Percentiles rank a stretch among this genome's conserved stretches.
phyloP scores from a whole-genome alignment of 495 filamentous ascomycete genomes.

The Talaromyces nanjingensis region DNA sequence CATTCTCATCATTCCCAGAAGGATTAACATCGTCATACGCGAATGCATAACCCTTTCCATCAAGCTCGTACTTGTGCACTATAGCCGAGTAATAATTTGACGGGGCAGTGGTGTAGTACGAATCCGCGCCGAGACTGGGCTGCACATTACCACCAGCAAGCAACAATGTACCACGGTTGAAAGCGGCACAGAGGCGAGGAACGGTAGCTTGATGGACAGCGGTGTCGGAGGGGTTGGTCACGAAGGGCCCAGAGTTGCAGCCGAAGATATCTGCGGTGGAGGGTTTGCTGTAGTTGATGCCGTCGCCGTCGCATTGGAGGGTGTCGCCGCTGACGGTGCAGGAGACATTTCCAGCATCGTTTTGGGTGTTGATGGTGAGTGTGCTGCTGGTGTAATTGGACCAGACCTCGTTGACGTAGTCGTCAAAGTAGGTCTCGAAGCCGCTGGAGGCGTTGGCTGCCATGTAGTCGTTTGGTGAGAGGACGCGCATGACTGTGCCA shows the following conservation, averaged over 20 bases:
- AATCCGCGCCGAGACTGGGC: constrained; percentile 18
- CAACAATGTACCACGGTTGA: constrained; percentile 33
- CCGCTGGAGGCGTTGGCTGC: constrained; percentile 17
- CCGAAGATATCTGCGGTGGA: constrained; percentile 34
- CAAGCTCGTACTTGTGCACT: constrained; percentile 34
- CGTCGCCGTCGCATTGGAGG: constrained; percentile 27
- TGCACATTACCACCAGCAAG: constrained; percentile 33
- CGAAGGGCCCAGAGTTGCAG: constrained; percentile 42
- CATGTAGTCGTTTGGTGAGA: constrained; percentile 28
- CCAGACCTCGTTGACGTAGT: constrained; percentile 37
- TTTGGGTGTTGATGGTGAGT: constrained; percentile 34
- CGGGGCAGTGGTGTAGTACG: constrained; percentile 25
- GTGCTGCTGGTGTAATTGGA: constrained; percentile 24
- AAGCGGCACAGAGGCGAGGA: constrained; percentile 40
- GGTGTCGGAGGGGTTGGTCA: constrained; percentile 25
- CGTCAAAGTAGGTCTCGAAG: constrained; percentile 27
- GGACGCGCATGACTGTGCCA: constrained; percentile 30
- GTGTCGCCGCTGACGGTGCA: constrained; percentile 28
- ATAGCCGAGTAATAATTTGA: constrained; percentile 38
- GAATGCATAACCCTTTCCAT: constrained; percentile 40
- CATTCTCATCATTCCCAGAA: constrained; percentile 20
- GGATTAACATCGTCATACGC: constrained; percentile 44
- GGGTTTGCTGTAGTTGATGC: constrained; percentile 32
- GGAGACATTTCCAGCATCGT: constrained; percentile 24
- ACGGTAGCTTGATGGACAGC: constrained; percentile 38